Evolutionary conservation across 257 asterid species (phyloP), one percentile per base, ranked within the genome.

Genomic region (Gardenia jasminoides): DNA sequence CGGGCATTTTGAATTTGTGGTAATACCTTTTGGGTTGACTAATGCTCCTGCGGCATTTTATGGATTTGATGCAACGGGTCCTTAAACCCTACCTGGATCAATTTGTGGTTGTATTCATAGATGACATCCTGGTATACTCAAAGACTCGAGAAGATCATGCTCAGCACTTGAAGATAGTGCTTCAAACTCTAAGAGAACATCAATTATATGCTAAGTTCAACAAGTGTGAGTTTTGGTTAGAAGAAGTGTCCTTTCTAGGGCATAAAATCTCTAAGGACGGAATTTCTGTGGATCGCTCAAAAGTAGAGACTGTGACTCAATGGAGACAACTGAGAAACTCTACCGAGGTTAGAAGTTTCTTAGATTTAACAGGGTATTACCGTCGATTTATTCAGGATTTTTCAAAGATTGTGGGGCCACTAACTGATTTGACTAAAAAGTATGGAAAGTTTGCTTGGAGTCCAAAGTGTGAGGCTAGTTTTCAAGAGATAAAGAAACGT

Each of bases 291-390:
- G 80, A 77, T 17, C 74, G 39, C 0, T 9, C 39, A 0, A 77
- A 77, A 31, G n/a, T 67, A 1, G 16, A 31, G 20, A 52, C 67
- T 0, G 0, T 41, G 1, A 7, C 33, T 0, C 3, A 26, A 7
- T 67, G 67, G 58, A 64, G 26, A 1, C 56, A 39, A 31, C 74
- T 48, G 0, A 9, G 24, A 24, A 46, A 10, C 4, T 1, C 16
- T 1, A 44, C 2, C 3, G 48, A 62, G 19, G n/a, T 77, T 5
- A 10, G 48, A 1, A 64, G 52, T 26, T 66, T 77, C 22, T 9
- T 77, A 8, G 80, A 74, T 1, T 48, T 77, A 24, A 67, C 30
- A 3, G 80, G 80, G 16, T 76, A 76, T 28, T 64, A 76, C 13
- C 28, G 65, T 0, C 1, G 39, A 13, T 76, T 76, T 7, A n/a